Evolutionary conservation across 2,329 filamentous ascomycete species (phyloP), one percentile per base, ranked within the genome.

Genomic region (Fusarium chuoi): DNA sequence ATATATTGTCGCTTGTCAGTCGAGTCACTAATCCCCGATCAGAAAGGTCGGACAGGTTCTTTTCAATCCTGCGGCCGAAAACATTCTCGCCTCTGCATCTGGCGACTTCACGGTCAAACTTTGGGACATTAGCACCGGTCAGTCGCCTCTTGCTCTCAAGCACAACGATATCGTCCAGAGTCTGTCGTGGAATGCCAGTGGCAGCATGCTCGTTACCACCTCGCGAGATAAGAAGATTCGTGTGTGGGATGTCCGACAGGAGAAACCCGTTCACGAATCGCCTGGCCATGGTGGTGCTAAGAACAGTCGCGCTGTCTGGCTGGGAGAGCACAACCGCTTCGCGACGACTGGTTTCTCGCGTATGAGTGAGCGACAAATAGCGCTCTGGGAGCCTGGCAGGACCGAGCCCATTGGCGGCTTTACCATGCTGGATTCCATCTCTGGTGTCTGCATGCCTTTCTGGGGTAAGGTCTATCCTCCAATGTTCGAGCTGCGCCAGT

Each of bases 361-460:
- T 82, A 98, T 98, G 96, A 98, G 96, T 82, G 96, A 99, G 85
- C 92, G 96, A 61, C 96, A 99, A 83, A 89, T 99, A 77, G 96
- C 94, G 60, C 88, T 99, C 42, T 99, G 96, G 96, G 96, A 99
- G 86, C 91, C 95, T 54, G 93, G 95, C 77, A 92, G 90, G 74
- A 90, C 91, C 41, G 92, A 97, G 78, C 96, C 96, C 55, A 92
- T 98, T 78, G 95, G 94, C 57, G 95, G 95, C 22, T 98, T 98
- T 85, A 92, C 90, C 78, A 93, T 93, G 77, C 89, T 99, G 55
- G 96, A 99, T 84, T 97, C 94, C 52, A 98, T 98, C 79, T 98
- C 96, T 51, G 96, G 96, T 82, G 95, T 99, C 68, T 97, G 95
- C 88, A 98, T 99, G 94, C 96, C 96, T 38, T 98, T 99, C 89